Percentiles rank a stretch among this genome's conserved stretches.
phyloP scores from a whole-genome alignment of 2,329 filamentous ascomycete genomes.

The Ambrosiella beaveri region DNA sequence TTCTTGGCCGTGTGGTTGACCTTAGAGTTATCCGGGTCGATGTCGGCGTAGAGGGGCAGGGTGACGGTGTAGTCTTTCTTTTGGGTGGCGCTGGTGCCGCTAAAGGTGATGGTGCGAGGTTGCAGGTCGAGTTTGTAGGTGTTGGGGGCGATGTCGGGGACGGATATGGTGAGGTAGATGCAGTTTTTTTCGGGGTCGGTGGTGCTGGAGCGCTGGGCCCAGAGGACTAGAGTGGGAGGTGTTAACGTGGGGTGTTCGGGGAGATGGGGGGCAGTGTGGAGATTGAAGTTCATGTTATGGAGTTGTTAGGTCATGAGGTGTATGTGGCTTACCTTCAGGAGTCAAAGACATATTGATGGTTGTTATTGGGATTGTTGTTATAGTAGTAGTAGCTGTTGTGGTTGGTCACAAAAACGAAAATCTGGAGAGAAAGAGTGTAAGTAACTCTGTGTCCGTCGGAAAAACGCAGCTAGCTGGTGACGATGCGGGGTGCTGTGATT shows the following conservation, averaged over 20 bases:
- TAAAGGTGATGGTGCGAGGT: slow-evolving; percentile 61
- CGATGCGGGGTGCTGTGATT: slow-evolving; percentile 7
- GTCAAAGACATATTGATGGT: slow-evolving; percentile 15
- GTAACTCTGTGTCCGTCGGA: background rate
- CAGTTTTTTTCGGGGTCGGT: slow-evolving; percentile 76
- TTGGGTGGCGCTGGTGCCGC: slow-evolving; percentile 64
- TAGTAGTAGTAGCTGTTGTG: background rate
- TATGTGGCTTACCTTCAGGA: slow-evolving; percentile 24
- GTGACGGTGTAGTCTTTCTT: slow-evolving; percentile 77
- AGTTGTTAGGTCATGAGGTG: background rate
- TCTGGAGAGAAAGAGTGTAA: too few relatives aligned
- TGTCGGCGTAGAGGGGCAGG: slow-evolving; percentile 78
- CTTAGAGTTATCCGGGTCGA: slow-evolving; percentile 71
- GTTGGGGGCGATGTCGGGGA: slow-evolving; percentile 62
- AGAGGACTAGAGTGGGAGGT: slow-evolving; percentile 49
- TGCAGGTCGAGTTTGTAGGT: slow-evolving; percentile 72
- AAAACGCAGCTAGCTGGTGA: slow-evolving; percentile 9
- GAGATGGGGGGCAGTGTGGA: background rate
- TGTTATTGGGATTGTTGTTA: background rate
- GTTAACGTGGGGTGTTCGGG: slow-evolving; percentile 3
- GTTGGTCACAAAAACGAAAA: too few relatives aligned
- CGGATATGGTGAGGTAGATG: slow-evolving; percentile 81
- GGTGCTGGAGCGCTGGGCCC: slow-evolving; percentile 86
- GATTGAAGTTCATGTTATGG: background rate
- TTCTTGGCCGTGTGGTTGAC: slow-evolving; percentile 77